phyloP scores from a whole-genome alignment of 1,139 yeast genomes.

The Taiozyma sp. region DNA sequence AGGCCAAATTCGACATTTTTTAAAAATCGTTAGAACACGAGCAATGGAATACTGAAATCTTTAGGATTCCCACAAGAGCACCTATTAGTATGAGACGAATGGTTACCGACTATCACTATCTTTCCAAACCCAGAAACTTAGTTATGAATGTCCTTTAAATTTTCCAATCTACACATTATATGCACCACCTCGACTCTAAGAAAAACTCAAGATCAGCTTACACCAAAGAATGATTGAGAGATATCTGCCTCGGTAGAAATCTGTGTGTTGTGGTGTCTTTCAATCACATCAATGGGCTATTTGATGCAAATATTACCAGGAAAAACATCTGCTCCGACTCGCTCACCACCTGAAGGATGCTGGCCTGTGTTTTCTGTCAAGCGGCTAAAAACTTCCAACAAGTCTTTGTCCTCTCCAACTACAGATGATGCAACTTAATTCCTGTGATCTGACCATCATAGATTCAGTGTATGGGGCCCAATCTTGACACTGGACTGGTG shows the following conservation, averaged over 20 bases:
- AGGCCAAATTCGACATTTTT: too few species aligned
- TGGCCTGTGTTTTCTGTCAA: constrained; percentile 32
- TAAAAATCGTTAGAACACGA: too few species aligned
- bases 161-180: not conserved
- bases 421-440: too few species aligned
- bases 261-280: too few species aligned
- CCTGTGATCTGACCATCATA: too few species aligned
- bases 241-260: not conserved
- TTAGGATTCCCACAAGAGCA: not conserved
- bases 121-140: not conserved
- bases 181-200: not conserved
- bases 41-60: not conserved
- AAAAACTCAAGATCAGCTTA: not conserved
- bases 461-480: too few species aligned
- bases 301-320: too few species aligned
- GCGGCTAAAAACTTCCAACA: too few species aligned
- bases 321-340: too few species aligned
- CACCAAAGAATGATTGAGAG: not conserved
- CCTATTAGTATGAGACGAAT: not conserved
- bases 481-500: too few species aligned
- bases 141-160: not conserved
- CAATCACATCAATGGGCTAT: too few species aligned
- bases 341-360: constrained; percentile 27
- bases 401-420: too few species aligned
- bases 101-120: not conserved